Evolutionary conservation across 306 rosid species (phyloP), one percentile per base, ranked within the genome.

Genomic region (Phaseolus lunatus): DNA sequence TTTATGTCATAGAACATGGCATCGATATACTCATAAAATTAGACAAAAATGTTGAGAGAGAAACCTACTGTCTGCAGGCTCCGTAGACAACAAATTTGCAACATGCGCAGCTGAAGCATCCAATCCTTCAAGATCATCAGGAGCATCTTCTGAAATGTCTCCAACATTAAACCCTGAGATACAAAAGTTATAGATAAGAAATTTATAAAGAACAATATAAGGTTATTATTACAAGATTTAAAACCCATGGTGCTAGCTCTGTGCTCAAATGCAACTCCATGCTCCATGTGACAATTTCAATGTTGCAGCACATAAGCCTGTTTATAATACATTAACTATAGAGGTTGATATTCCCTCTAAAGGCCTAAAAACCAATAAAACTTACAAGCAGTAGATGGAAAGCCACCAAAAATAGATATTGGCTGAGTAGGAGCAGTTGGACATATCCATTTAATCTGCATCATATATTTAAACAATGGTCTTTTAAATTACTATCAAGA

Each of bases 351-450:
- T 8, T 23, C 43, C 62, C 15, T 62, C 54, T 37, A 58, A 45
- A 19, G 39, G 33, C 45, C 62, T 31, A n/a, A 10, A 62, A 67
- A 52, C 67, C 33, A 84, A 67, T 63, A 15, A 82, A 66, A 83
- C 97, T 87, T 83, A 95, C 99, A 95, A 57, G 99, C 97, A 68
- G 99, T 95, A 29, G 99, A 95, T 24, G 99, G 98, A 88, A 92
- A 92, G 78, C 99, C 99, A 39, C 98, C 99, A 78, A 95, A 92
- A 56, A 87, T 29, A 45, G 87, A 15, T 67, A 95, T 76, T 76
- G 99, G 97, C 81, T 72, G 97, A 83, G 97, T 91, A 24, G 99
- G 98, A 63, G 99, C 96, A 41, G 98, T 95, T n/a, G 99, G 99
- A 81, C 99, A 95, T 54, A 95, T 95, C 99, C 99, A 95, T 81